Percentiles rank a stretch among this genome's conserved stretches.
These are phyloP conservation scores for Pseudofabraea citricarpa DNA, from an alignment of 2,329 filamentous ascomycete genomes.

Conservation along the genomic window DNA sequence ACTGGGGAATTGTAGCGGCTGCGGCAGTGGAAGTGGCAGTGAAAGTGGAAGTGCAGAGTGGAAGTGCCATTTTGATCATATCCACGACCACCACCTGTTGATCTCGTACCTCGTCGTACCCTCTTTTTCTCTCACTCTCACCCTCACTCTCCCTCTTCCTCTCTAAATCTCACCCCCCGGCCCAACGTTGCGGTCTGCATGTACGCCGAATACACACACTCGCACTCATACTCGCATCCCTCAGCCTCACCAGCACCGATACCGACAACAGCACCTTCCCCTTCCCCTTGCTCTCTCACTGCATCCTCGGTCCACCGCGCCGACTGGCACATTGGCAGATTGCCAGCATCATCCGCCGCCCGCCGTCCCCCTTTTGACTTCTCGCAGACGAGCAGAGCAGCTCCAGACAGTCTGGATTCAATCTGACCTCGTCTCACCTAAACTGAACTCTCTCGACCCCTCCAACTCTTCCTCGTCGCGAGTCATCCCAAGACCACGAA, in stretches of 20 bases:
- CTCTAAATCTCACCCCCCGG: not conserved
- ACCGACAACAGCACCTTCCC: not conserved
- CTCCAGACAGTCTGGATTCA: not conserved
- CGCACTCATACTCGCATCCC: not conserved
- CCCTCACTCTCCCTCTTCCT: not conserved
- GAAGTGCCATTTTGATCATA: not conserved
- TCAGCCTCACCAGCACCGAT: not conserved
- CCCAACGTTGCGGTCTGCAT: not conserved
- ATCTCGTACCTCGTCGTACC: no score
- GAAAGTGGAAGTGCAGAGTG: no score
- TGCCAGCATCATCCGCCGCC: not conserved
- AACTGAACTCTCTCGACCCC: not conserved
- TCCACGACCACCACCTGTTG: not conserved
- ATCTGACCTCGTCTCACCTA: no score
- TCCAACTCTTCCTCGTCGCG: not conserved
- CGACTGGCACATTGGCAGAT: not conserved
- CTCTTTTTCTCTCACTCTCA: not conserved
- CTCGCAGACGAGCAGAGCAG: not conserved
- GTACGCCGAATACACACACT: not conserved
- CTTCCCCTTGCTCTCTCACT: not conserved
- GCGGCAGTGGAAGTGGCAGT: no score
- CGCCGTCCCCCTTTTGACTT: not conserved
- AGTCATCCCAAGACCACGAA: constrained; percentile 1
- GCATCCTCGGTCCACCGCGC: not conserved
- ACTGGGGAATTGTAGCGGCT: not conserved